These are phyloP conservation scores for Vigna radiata DNA, from an alignment of 306 rosid genomes.

Conservation along the genomic window DNA sequence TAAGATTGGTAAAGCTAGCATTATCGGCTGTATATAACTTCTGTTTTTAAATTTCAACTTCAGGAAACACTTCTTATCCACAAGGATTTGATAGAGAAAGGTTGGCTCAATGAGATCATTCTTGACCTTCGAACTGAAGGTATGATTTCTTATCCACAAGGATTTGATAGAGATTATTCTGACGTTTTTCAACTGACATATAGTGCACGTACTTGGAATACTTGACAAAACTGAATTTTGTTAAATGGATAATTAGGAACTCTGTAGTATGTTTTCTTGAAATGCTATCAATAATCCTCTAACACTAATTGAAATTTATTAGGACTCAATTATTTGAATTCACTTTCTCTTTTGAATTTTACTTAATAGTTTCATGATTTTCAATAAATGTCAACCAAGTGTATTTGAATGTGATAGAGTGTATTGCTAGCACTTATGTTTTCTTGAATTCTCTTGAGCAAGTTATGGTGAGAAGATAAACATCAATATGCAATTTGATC, in stretches of 20 bases:
- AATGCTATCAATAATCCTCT: background rate
- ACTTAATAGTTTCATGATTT: background rate
- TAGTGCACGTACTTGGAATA: background rate
- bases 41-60: constrained; percentile 39
- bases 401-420: background rate
- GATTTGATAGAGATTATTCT: no score
- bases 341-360: background rate
- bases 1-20: constrained; percentile 28
- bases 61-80: constrained; percentile 99
- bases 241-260: background rate
- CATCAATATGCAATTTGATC: background rate
- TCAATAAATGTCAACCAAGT: background rate
- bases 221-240: constrained; percentile 4
- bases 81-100: constrained; percentile 61
- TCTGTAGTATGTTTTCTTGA: background rate
- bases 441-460: background rate
- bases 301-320: background rate
- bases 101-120: constrained; percentile 65
- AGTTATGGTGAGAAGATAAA: background rate
- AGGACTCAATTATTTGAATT: background rate
- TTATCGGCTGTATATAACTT: constrained; percentile 26
- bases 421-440: background rate
- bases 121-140: constrained; percentile 81
- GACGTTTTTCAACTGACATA: background rate
- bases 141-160: no score